These are phyloP conservation scores for Diaporthe capsici DNA, from an alignment of 2,329 filamentous ascomycete genomes.

Conservation along the genomic window DNA sequence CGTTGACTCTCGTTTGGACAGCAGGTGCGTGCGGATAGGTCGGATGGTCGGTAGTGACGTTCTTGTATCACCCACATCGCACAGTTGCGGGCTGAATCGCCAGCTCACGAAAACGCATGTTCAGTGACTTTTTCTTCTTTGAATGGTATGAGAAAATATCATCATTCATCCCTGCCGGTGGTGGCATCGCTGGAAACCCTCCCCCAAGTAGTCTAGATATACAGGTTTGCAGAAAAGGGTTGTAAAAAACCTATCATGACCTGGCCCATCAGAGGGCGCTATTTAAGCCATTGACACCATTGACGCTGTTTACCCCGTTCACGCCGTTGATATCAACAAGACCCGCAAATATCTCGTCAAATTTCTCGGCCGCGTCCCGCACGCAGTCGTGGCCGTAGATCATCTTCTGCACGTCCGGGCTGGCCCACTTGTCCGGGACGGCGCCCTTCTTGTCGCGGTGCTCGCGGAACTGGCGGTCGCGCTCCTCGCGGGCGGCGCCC, in stretches of 20 bases:
- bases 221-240: background rate
- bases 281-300: background rate
- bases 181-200: constrained; percentile 4
- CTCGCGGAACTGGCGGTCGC: constrained; percentile 69
- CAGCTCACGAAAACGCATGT: background rate
- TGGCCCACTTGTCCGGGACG: constrained; percentile 79
- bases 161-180: constrained; percentile 7
- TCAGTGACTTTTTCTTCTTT: too few species aligned
- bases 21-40: background rate
- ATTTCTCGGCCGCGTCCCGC: constrained; percentile 65
- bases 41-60: background rate
- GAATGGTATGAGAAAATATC: background rate
- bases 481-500: constrained; percentile 70
- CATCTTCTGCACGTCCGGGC: constrained; percentile 76
- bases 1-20: background rate
- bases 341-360: constrained; percentile 61
- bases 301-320: constrained; percentile 17
- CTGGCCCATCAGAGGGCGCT: constrained; percentile 16
- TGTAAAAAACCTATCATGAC: background rate
- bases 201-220: constrained; percentile 21
- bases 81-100: background rate
- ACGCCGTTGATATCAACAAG: constrained; percentile 28
- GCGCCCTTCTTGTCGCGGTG: constrained; percentile 62
- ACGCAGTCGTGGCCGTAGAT: constrained; percentile 76
- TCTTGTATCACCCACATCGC: background rate